A percentile compares a stretch with the other conserved stretches of the same genome.
phyloP scores from a whole-genome alignment of 805 yeast genomes.

The Pichia cabralensis region DNA sequence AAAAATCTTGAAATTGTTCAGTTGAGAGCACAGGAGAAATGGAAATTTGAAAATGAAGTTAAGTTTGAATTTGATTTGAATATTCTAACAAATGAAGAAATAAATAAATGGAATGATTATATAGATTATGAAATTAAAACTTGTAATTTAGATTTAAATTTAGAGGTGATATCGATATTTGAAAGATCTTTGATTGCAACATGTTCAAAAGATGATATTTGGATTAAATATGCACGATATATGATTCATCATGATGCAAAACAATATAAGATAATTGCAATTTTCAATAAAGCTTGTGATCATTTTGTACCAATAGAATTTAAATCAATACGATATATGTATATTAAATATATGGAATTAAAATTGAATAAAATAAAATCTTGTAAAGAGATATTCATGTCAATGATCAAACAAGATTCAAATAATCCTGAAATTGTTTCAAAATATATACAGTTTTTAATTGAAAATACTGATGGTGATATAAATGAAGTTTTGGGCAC shows the following conservation, averaged over 20 bases:
- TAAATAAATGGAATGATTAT: conserved; percentile 53
- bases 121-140: conserved; percentile 34
- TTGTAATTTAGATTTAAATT: conserved; percentile 10
- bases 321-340: conserved; percentile 21
- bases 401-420: conserved; percentile 9
- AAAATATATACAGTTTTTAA: conserved; percentile 7
- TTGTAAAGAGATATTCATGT: conserved; percentile 15
- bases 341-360: conserved; percentile 18
- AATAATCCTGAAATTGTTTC: conserved; percentile 8
- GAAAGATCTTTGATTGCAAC: conserved; percentile 69
- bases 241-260: conserved; percentile 26
- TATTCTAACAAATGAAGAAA: conserved; percentile 33
- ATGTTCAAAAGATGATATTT: conserved; percentile 47
- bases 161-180: conserved; percentile 38
- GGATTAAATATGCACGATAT: conserved; percentile 62
- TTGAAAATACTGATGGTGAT: conserved; percentile 7
- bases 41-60: conserved; percentile 65
- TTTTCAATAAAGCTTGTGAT: conserved; percentile 44
- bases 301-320: conserved; percentile 25
- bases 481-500: not conserved
- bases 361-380: conserved; percentile 13
- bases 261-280: conserved; percentile 20
- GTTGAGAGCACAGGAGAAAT: conserved; percentile 42
- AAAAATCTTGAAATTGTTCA: conserved; percentile 39
- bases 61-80: conserved; percentile 46